Base-by-base conservation (phyloP, 2,329 filamentous ascomycete genomes). In the Penicillium decumbens region DNA sequence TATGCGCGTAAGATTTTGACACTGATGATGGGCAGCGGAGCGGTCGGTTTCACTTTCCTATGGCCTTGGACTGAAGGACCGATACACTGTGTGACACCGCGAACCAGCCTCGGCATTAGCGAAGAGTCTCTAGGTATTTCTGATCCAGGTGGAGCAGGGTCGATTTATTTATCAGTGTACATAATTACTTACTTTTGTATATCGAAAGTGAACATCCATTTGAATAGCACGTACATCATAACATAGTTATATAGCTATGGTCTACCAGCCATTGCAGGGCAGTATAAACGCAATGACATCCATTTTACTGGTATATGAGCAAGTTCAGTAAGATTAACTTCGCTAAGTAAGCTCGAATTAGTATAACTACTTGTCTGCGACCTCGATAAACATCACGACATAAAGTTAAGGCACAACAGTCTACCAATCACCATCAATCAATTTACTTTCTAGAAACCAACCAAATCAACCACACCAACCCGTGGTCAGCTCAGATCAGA, bases 1-100 rank as follows among this genome's bases (percentile, higher is more conserved):
- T 27, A 49, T 47, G 45, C 38, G 44, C 45, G 50, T 47, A 46
- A 55, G 44, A 50, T 54, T 41, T 13, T 12, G 23, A 46, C 29
- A 13, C 24, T 45, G 20, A 37, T 9, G 13, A 46, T 32, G 18
- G n/a, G 23, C 38, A 35, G 49, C 48, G 44, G 44, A 49, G 40
- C 40, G 38, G 28, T 37, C 47, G 42, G 54, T 49, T 41, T 38
- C 23, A 45, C 33, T 44, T 47, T 29, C 32, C 30, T 42, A 24
- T 47, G 46, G 48, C 33, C 29, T 30, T 10, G 38, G 13, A 12
- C 28, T 25, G 30, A 39, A 25, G 33, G 24, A 44, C 40, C 27
- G 38, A n/a, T 38, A 45, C 15, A n/a, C 38, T 43, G 43, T 51
- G 38, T 28, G 37, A 54, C 47, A 18, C 28, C 24, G 32, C 25